Evolutionary conservation across 1,284 basidiomycete species (phyloP).

Genomic region (Puccinia horiana): DNA sequence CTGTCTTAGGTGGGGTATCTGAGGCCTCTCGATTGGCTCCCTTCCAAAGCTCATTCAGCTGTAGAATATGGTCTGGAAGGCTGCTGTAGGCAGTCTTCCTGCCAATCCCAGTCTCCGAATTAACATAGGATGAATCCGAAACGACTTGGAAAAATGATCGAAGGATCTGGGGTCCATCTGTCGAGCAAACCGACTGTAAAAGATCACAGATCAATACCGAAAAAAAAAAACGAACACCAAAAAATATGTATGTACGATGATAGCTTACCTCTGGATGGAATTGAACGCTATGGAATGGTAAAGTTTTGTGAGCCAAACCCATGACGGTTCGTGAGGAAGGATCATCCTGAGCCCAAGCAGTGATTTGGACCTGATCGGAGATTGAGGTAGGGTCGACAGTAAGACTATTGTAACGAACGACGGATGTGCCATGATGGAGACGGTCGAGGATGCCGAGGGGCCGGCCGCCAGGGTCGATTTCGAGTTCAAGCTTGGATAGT

Average conservation of each 20-base stretch:
- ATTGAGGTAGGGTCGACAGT: constrained; percentile 61
- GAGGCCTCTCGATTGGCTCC: background rate
- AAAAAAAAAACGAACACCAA: constrained; percentile 52
- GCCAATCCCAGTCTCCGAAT: background rate
- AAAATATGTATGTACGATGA: background rate
- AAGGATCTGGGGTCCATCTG: constrained; percentile 26
- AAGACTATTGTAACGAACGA: constrained; percentile 75
- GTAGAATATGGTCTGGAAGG: constrained; percentile 27
- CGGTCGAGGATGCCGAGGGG: constrained; percentile 66
- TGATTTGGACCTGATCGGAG: constrained; percentile 61
- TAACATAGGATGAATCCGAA: constrained; percentile 3
- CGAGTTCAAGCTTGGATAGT: constrained; percentile 69
- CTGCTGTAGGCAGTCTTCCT: constrained; percentile 7
- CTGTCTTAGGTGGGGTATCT: background rate
- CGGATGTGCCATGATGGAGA: constrained; percentile 63
- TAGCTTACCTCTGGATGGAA: constrained; percentile 83
- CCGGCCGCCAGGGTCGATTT: constrained; percentile 66
- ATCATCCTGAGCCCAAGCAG: constrained; percentile 60
- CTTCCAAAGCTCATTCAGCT: background rate
- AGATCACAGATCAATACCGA: background rate
- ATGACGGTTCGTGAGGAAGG: constrained; percentile 53
- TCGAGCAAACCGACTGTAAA: constrained; percentile 31
- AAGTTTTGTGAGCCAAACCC: constrained; percentile 64
- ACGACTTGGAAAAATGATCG: constrained; percentile 38
- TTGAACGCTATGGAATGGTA: constrained; percentile 89